phyloP scores from a whole-genome alignment of 2,329 filamentous ascomycete genomes.

The Zymoseptoria brevis region DNA sequence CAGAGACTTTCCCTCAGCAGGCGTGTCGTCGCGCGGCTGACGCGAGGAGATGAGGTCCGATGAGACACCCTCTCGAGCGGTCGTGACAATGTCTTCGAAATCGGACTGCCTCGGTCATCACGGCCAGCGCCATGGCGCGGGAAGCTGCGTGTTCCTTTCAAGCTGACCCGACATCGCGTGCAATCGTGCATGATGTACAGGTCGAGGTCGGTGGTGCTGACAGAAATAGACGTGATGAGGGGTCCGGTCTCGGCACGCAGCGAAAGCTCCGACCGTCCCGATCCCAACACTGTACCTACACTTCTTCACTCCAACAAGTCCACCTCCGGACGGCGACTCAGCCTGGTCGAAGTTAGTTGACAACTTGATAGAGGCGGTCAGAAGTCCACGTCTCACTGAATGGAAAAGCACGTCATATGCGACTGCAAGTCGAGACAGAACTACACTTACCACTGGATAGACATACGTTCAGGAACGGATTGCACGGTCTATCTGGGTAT shows the following conservation, averaged over 20 bases:
- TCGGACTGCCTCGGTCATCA: background rate
- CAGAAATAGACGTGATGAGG: background rate
- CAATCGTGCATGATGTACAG: too few relatives aligned
- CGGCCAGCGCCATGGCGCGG: background rate
- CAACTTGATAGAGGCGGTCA: background rate
- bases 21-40: background rate
- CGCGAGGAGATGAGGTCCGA: background rate
- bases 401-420: background rate
- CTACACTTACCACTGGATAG: background rate
- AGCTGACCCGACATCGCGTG: background rate
- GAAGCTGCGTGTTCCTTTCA: background rate
- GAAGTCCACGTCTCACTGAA: background rate
- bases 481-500: background rate
- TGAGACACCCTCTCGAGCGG: background rate
- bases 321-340: background rate
- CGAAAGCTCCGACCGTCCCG: background rate
- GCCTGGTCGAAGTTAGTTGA: too few relatives aligned
- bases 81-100: background rate
- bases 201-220: background rate
- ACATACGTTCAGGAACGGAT: background rate
- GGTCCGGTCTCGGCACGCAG: background rate
- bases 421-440: background rate
- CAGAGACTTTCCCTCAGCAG: background rate
- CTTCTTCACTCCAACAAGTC: background rate
- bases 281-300: background rate